Percentiles rank a stretch among this genome's conserved stretches.
phyloP scores from a whole-genome alignment of 805 yeast genomes.

The baker's yeast (Saccharomyces cerevisiae) region DNA sequence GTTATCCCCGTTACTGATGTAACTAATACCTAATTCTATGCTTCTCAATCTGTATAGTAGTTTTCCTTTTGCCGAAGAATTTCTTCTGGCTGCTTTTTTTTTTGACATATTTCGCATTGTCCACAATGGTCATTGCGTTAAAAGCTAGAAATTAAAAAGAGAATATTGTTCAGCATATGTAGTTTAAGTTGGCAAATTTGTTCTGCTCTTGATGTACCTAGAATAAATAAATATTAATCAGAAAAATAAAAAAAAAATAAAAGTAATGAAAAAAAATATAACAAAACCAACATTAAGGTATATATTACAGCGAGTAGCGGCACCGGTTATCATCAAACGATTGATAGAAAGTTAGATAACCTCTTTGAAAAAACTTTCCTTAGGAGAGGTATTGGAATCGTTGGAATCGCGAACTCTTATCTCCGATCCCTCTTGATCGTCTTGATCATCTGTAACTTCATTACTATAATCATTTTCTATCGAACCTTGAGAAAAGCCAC shows the following conservation, averaged over 20 bases:
- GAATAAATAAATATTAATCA: background rate
- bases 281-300: background rate
- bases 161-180: no score
- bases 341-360: background rate
- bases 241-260: background rate
- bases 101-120: background rate
- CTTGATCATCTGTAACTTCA: background rate
- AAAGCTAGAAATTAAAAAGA: no score
- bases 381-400: background rate
- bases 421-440: background rate
- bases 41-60: background rate
- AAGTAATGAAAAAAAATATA: background rate
- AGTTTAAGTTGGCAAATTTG: no score
- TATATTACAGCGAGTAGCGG: background rate
- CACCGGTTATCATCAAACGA: background rate
- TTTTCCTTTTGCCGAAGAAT: background rate
- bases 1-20: background rate
- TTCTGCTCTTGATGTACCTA: no score
- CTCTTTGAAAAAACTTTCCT: background rate
- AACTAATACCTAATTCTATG: background rate
- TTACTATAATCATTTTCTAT: slow-evolving; percentile 3
- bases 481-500: slow-evolving; percentile 13
- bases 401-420: background rate
- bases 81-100: background rate
- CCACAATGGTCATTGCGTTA: background rate